Base-by-base conservation (phyloP, 31 red algal species). In the Endocladia muricata region DNA sequence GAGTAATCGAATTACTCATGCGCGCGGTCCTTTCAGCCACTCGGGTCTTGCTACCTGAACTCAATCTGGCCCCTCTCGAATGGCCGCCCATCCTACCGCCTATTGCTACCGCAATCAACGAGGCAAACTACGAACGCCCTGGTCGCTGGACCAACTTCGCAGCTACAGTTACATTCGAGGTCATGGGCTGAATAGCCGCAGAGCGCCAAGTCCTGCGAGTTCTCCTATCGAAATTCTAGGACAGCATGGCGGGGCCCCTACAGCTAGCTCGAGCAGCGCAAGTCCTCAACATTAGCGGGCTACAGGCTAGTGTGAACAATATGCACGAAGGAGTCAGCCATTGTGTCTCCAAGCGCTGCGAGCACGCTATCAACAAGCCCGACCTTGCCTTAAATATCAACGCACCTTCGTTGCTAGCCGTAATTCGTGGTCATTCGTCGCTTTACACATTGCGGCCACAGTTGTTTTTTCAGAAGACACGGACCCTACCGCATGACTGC, bases 41-140 rank as follows among this genome's bases (percentile, higher is more conserved):
- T 40, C 17, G 29, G 9, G 65, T 36, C 11, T 9, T 70, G 65
- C 11, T 42, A 7, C 5, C 65, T 13, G 65, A 70, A 25, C 15
- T 42, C 7, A 70, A 70, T n/a, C 65, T 70, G 9, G 65, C n/a
- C 34, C 65, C 65, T 6, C 7, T n/a, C 7, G 65, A 70, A 9
- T 70, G 65, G 65, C 29, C 65, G 6, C 9, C 15, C 9, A 15
- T 70, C 7, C 9, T 70, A 6, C 29, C 17, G 11, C 5, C 37
- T 7, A 17, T 70, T 13, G 7, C 7, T 6, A n/a, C 37, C 7
- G 37, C 13, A 17, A 6, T 70, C 13, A 70, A 70, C 30, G 65
- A 70, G 34, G 30, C 65, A 13, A 8, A 8, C 15, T 17, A n/a
- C 11, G 13, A 13, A n/a, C 17, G 65, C 11, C 65, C 41, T 7